Conservation (phyloP, 1,139 yeast genomes). For the Schwanniomyces etchellsii region DNA sequence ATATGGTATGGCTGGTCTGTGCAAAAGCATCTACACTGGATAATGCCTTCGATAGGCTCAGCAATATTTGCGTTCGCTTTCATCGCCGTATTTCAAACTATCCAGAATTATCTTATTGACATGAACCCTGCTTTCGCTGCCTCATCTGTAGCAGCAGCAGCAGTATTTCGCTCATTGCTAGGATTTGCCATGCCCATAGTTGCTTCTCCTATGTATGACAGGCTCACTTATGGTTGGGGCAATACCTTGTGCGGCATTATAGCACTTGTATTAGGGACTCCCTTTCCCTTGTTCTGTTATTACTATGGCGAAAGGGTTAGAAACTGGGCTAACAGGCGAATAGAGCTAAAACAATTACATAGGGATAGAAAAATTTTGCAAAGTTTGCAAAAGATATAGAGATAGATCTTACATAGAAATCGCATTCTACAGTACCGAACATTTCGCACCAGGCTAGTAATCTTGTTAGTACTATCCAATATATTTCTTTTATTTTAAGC, state of each 20-base stretch:
- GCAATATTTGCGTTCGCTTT: constrained; percentile 40
- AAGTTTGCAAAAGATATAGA: constrained; percentile 16
- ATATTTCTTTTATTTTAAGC: not conserved
- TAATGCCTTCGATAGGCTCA: constrained; percentile 41
- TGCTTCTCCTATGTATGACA: constrained; percentile 34
- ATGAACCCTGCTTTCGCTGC: constrained; percentile 42
- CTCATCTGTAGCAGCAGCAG: constrained; percentile 43
- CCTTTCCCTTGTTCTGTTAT: constrained; percentile 55
- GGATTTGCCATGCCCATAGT: constrained; percentile 41
- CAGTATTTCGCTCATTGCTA: constrained; percentile 38
- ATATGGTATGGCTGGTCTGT: constrained; percentile 47
- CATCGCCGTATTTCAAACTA: constrained; percentile 39
- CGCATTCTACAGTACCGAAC: no score
- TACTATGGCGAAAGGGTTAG: constrained; percentile 53
- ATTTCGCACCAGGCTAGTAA: no score
- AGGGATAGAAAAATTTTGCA: constrained; percentile 31
- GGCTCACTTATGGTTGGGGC: constrained; percentile 41
- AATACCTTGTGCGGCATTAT: constrained; percentile 40
- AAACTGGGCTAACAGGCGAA: constrained; percentile 47
- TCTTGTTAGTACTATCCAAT: not conserved
- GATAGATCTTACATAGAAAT: constrained; percentile 44
- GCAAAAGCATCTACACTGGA: constrained; percentile 36
- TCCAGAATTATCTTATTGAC: constrained; percentile 40
- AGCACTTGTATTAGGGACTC: constrained; percentile 45
- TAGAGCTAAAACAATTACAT: constrained; percentile 34